Conservation (phyloP, 257 asterid genomes). For the Gardenia jasminoides region DNA sequence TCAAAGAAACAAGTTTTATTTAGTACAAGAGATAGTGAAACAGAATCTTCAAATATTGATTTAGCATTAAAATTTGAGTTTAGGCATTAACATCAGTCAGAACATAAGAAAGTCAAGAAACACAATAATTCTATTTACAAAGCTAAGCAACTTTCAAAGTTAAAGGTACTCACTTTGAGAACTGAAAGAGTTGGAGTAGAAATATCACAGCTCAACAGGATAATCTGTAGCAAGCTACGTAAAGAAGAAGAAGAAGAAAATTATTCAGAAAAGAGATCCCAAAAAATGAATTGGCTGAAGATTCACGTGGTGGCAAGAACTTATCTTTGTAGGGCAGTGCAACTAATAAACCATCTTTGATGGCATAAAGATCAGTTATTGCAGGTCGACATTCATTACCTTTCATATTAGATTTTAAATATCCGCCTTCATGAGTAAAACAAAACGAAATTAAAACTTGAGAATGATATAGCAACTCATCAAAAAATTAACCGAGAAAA, state of each 20-base stretch:
- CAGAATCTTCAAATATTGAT: too few species aligned
- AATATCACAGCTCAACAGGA: slow-evolving; percentile 61
- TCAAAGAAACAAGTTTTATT: too few species aligned
- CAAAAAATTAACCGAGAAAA: not conserved
- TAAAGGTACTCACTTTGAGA: slow-evolving; percentile 49
- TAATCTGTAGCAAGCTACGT: slow-evolving; percentile 67
- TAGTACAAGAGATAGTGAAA: too few species aligned
- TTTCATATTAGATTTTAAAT: slow-evolving; percentile 37
- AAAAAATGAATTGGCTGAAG: not conserved
- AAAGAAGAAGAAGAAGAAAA: not conserved
- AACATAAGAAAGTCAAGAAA: too few species aligned
- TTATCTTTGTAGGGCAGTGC: slow-evolving; percentile 77
- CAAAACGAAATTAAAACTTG: slow-evolving; percentile 10
- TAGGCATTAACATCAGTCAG: too few species aligned
- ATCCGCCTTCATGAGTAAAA: slow-evolving; percentile 56
- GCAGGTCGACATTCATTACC: slow-evolving; percentile 54
- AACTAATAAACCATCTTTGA: slow-evolving; percentile 59
- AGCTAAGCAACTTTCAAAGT: too few species aligned
- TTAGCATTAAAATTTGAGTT: too few species aligned
- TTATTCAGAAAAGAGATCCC: not conserved
- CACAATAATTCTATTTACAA: too few species aligned
- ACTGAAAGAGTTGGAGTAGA: slow-evolving; percentile 53
- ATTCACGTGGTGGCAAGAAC: slow-evolving; percentile 6
- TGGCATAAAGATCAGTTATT: slow-evolving; percentile 64
- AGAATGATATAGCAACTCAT: not conserved